phyloP scores from a whole-genome alignment of 2,329 filamentous ascomycete species.

The Sporothrix mexicana region DNA sequence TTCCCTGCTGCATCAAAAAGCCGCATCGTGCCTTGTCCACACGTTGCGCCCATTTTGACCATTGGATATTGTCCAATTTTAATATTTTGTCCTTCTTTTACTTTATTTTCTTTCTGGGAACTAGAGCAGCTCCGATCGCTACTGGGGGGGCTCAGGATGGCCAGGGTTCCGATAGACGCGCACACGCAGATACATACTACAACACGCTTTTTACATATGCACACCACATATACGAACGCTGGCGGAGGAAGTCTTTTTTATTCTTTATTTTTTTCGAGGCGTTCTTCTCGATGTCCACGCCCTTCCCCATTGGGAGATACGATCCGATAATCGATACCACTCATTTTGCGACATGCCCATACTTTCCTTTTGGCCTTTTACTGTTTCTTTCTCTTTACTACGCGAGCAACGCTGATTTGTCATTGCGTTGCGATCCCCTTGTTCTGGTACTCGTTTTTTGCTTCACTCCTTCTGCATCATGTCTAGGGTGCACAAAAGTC shows the following conservation, averaged over 20 bases:
- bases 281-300: not conserved
- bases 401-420: not conserved
- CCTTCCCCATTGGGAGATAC: not conserved
- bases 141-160: conserved; percentile 10
- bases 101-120: conserved; percentile 4
- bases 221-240: conserved; percentile 9
- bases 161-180: conserved; percentile 24
- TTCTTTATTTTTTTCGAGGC: not conserved
- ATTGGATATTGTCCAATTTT: conserved; percentile 2
- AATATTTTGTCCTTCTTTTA: conserved; percentile 9
- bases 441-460: not conserved
- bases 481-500: not conserved
- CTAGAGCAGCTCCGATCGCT: not conserved
- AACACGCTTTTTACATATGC: not conserved
- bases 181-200: conserved; percentile 18
- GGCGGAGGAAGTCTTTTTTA: conserved; percentile 1
- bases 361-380: not conserved
- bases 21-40: conserved; percentile 21
- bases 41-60: not conserved
- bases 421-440: not conserved
- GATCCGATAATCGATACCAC: conserved; percentile 20
- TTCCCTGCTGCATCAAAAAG: not conserved
- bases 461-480: not conserved
- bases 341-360: conserved; percentile 23
- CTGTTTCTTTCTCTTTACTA: not conserved